phyloP scores from a whole-genome alignment of 495 filamentous ascomycete genomes.

The Daldinia concentrica region DNA sequence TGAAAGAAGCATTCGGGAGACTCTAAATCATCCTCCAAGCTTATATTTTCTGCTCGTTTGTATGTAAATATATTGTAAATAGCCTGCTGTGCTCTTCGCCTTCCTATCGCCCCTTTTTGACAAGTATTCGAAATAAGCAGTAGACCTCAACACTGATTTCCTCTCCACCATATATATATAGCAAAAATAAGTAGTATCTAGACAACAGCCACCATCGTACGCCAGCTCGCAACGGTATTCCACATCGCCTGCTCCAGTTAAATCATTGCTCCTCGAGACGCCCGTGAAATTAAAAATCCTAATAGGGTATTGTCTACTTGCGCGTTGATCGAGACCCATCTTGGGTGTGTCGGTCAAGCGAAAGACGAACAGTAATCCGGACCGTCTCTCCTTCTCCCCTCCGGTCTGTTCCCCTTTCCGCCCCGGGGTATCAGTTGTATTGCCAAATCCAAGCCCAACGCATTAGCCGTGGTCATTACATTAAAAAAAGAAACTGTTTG shows the following conservation, averaged over 20 bases:
- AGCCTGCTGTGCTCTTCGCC: background rate
- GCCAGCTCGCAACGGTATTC: slow-evolving; percentile 9
- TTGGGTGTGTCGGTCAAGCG: slow-evolving; percentile 20
- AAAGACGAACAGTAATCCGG: slow-evolving; percentile 30
- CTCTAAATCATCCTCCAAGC: slow-evolving; percentile 4
- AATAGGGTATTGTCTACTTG: slow-evolving; percentile 26
- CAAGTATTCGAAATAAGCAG: slow-evolving; percentile 24
- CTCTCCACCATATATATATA: slow-evolving; percentile 21
- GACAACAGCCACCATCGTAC: slow-evolving; percentile 3
- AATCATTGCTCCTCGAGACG: slow-evolving; percentile 29
- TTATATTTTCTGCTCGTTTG: slow-evolving; percentile 21
- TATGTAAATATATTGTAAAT: slow-evolving; percentile 10
- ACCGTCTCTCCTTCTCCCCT: slow-evolving; percentile 10
- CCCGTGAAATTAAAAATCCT: slow-evolving; percentile 27
- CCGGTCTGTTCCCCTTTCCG: slow-evolving; percentile 30
- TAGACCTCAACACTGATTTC: slow-evolving; percentile 13
- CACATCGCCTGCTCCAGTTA: slow-evolving; percentile 20
- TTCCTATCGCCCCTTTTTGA: slow-evolving; percentile 1
- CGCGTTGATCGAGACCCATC: slow-evolving; percentile 20
- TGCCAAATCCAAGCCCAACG: slow-evolving; percentile 40
- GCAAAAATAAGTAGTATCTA: slow-evolving; percentile 7
- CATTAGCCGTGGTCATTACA: slow-evolving; percentile 46
- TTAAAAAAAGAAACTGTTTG: slow-evolving; percentile 34
- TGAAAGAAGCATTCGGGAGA: slow-evolving; percentile 6
- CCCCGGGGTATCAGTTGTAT: slow-evolving; percentile 53